These are phyloP conservation scores for Chaetomium tenue DNA, from an alignment of 495 filamentous ascomycete genomes.

Conservation along the genomic window DNA sequence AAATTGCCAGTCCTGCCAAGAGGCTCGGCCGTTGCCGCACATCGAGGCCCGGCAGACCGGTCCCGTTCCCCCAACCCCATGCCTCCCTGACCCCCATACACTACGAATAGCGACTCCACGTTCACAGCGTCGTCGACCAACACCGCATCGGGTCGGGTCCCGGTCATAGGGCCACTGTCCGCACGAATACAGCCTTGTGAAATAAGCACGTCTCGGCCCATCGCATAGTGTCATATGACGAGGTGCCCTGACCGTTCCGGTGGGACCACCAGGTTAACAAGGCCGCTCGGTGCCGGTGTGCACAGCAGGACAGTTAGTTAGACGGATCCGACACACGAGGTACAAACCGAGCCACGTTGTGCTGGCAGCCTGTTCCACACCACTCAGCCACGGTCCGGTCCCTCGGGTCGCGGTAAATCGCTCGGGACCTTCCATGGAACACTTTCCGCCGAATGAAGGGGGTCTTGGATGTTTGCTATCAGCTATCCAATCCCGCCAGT, in stretches of 20 bases:
- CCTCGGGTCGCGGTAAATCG: constrained; percentile 6
- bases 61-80: too few relatives aligned
- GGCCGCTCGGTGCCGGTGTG: background rate
- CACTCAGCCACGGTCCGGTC: constrained; percentile 5
- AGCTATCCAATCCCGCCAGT: too few relatives aligned
- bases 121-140: too few relatives aligned
- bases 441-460: too few relatives aligned
- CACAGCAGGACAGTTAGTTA: background rate
- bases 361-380: constrained; percentile 4
- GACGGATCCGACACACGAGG: background rate
- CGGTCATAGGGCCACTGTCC: background rate
- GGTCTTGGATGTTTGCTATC: too few relatives aligned
- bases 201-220: background rate
- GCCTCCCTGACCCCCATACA: too few relatives aligned
- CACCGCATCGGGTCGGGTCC: background rate
- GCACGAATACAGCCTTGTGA: background rate
- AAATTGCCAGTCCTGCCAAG: background rate
- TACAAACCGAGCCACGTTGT: constrained; percentile 9
- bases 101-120: too few relatives aligned
- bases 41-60: background rate
- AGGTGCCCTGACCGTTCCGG: background rate
- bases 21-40: background rate
- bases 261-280: background rate
- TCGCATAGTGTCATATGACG: background rate
- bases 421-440: background rate